Base-by-base conservation (phyloP, 805 yeast species). In the Candida khao-thaluensis region DNA sequence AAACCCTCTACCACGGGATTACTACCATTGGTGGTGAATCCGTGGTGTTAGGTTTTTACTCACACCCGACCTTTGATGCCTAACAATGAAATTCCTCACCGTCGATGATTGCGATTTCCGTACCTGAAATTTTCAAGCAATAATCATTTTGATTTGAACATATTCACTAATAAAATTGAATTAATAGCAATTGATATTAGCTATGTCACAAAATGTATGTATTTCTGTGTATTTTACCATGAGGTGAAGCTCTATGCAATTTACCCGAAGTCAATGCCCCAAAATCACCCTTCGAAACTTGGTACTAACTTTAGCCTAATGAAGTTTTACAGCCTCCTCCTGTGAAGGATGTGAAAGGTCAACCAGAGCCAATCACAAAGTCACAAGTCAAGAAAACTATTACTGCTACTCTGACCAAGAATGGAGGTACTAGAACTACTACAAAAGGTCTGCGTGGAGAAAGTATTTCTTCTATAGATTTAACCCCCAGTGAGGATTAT, bases 401-500 rank as follows among this genome's bases (percentile, higher is more conserved):
- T 21, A 22, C 41, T 3, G 33, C 9, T 3, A 9, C 43, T 3
- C 18, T 27, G 20, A 15, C 40, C 15, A 21, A 11, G 9, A 22
- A 25, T 22, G 35, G 30, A 10, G 37, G 32, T 9, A 23, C 43
- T 15, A 40, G 39, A 20, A 31, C 23, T 2, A 31, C 50, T 4
- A 35, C 44, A 2, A 35, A 31, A 12, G 29, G 33, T 4, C 21
- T 9, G 7, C 25, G 27, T 4, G 28, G 18, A 10, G 34, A 30
- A 3, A 39, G 44, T 34, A 10, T 34, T 28, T 35, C 38, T 7
- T 16, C 41, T 4, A 28, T 40, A 12, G 42, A 38, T 11, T 38
- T 47, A 50, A 53, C 52, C 7, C 64, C 69, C 10, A 64, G 71
- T 43, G 71, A 65, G 35, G 69, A 69, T 42, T 60, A 53, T 30